Evolutionary conservation across 306 rosid species (phyloP).

Genomic region (Cicer chorassanicum): DNA sequence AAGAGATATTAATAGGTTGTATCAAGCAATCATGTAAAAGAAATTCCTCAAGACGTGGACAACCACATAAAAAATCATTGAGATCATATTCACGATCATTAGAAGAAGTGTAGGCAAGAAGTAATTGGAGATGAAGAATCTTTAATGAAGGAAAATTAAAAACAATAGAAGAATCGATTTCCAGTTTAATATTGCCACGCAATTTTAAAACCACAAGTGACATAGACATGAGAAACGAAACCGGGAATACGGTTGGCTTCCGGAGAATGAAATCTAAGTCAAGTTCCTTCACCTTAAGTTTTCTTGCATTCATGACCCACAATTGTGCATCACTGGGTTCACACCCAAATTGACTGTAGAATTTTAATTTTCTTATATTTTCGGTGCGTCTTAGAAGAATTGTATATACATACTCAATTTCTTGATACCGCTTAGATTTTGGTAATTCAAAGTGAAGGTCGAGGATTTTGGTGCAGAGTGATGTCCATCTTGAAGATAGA

Average conservation of each 20-base stretch:
- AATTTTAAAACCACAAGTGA: background rate
- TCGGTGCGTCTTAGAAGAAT: background rate
- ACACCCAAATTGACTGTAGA: background rate
- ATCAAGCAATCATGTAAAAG: background rate
- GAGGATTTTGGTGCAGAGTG: background rate
- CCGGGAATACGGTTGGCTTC: background rate
- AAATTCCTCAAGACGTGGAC: background rate
- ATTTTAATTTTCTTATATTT: background rate
- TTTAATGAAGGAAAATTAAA: background rate
- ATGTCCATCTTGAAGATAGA: background rate
- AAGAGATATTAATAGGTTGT: background rate
- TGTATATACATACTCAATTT: background rate
- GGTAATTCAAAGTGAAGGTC: background rate
- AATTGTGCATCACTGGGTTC: background rate
- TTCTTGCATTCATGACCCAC: background rate
- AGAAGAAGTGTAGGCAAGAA: no score
- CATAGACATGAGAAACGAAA: background rate
- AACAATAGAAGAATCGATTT: background rate
- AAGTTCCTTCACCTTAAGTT: background rate
- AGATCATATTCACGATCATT: background rate
- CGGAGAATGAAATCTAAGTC: background rate
- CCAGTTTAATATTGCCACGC: background rate
- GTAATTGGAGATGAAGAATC: background rate
- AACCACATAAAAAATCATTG: background rate
- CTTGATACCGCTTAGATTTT: background rate